Evolutionary conservation across 495 filamentous ascomycete species (phyloP).

Genomic region (Cudoniella acicularis): DNA sequence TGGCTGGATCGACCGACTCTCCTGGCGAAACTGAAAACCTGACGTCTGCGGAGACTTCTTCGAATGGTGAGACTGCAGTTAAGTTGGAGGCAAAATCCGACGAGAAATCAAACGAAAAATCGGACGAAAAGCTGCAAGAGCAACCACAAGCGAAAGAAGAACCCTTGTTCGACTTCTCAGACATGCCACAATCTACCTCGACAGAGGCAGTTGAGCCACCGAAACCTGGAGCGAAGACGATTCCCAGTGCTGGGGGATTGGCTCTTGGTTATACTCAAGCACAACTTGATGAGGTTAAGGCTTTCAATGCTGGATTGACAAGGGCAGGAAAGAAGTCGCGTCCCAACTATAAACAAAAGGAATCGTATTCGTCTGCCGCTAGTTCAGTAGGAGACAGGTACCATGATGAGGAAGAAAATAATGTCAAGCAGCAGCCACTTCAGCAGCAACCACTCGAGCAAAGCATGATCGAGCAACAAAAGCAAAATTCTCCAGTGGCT

Average conservation of each 20-base stretch:
- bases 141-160: not conserved
- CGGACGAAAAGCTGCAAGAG: too few relatives aligned
- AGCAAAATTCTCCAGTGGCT: not conserved
- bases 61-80: too few relatives aligned
- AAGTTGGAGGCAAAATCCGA: too few relatives aligned
- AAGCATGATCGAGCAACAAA: not conserved
- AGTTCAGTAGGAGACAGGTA: too few relatives aligned
- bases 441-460: not conserved
- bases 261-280: slow-evolving; percentile 19
- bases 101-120: too few relatives aligned
- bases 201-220: not conserved
- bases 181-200: not conserved
- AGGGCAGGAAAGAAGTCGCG: slow-evolving; percentile 20
- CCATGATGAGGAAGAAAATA: too few relatives aligned
- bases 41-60: too few relatives aligned
- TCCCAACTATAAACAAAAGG: slow-evolving; percentile 6
- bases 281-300: slow-evolving; percentile 22
- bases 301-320: slow-evolving; percentile 20
- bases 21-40: too few relatives aligned
- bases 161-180: slow-evolving; percentile 9
- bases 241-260: slow-evolving; percentile 7
- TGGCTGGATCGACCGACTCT: too few relatives aligned
- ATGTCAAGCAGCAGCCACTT: too few relatives aligned
- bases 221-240: not conserved
- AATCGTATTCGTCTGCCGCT: slow-evolving; percentile 3